A percentile compares a stretch with the other conserved stretches of the same genome.
phyloP scores from a whole-genome alignment of 805 yeast genomes.

The Myxozyma melibiosi region DNA sequence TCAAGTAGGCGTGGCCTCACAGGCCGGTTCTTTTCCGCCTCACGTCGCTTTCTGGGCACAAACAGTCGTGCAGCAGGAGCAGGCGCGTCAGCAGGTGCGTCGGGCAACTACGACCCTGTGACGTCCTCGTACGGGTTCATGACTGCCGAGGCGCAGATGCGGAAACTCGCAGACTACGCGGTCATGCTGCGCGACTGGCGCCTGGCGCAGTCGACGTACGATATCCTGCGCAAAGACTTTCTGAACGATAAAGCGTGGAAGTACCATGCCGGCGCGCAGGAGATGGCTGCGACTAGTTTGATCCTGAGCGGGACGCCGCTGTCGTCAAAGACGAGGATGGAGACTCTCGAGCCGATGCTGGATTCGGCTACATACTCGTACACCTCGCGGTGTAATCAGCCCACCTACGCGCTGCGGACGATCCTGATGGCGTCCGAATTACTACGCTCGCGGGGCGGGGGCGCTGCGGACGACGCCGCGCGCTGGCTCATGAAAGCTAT shows the following conservation, averaged over 20 bases:
- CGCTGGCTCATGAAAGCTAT: conserved; percentile 51
- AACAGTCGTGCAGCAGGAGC: conserved; percentile 34
- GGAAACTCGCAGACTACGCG: conserved; percentile 90
- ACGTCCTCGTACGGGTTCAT: conserved; percentile 63
- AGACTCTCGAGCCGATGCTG: conserved; percentile 59
- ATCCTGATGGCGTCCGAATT: conserved; percentile 70
- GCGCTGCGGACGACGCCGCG: conserved; percentile 50
- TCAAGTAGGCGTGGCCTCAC: conserved; percentile 64
- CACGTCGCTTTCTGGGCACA: conserved; percentile 58
- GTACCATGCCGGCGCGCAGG: conserved; percentile 76
- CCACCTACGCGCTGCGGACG: conserved; percentile 70
- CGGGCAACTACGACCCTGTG: conserved; percentile 50
- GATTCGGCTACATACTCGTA: conserved; percentile 78
- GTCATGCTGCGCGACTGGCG: conserved; percentile 88
- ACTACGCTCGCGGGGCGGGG: conserved; percentile 50
- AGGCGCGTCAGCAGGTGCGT: conserved; percentile 30
- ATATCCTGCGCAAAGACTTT: conserved; percentile 75
- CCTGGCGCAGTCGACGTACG: conserved; percentile 81
- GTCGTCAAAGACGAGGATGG: conserved; percentile 52
- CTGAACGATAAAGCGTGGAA: conserved; percentile 77
- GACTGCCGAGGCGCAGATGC: conserved; percentile 69
- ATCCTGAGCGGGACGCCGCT: conserved; percentile 52
- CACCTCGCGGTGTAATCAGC: conserved; percentile 67
- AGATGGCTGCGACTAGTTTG: conserved; percentile 77
- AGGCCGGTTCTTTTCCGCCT: conserved; percentile 69